phyloP scores from a whole-genome alignment of 768 basidiomycete genomes.

The Lactarius hatsudake region DNA sequence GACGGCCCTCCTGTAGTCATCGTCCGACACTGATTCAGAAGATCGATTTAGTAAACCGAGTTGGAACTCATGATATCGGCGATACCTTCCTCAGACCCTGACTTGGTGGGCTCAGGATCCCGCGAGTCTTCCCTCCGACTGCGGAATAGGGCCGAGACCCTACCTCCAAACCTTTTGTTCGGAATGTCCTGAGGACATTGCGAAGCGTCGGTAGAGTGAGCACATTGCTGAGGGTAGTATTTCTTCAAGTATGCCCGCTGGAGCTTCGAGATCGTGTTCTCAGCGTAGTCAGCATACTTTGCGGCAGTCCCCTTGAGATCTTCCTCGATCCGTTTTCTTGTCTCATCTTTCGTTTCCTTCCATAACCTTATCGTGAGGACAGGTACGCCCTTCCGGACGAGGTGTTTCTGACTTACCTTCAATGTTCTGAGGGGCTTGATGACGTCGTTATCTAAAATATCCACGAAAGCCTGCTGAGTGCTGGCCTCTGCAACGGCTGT shows the following conservation, averaged over 20 bases:
- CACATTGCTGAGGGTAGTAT: not conserved
- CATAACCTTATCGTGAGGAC: not conserved
- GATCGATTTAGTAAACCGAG: not conserved
- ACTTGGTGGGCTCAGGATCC: not conserved
- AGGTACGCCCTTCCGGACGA: not conserved
- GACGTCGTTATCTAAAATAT: not conserved
- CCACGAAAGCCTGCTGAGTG: not conserved
- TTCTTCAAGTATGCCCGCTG: not conserved
- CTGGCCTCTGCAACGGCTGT: not conserved
- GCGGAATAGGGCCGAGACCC: not conserved
- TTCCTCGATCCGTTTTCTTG: not conserved
- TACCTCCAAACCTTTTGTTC: not conserved
- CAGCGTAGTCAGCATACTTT: not conserved
- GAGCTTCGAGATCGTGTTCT: not conserved
- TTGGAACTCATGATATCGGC: not conserved
- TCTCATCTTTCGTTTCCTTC: not conserved
- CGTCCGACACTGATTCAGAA: not conserved
- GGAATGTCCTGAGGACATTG: not conserved
- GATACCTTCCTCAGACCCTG: not conserved
- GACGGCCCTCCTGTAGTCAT: not conserved
- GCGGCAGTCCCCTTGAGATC: not conserved
- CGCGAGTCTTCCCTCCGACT: not conserved
- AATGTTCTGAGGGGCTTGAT: not conserved
- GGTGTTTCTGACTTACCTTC: not conserved
- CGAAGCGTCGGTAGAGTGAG: not conserved